These are phyloP conservation scores for Plasmodium berghei DNA, from an alignment of 169 alveolate genomes.

Conservation along the genomic window DNA sequence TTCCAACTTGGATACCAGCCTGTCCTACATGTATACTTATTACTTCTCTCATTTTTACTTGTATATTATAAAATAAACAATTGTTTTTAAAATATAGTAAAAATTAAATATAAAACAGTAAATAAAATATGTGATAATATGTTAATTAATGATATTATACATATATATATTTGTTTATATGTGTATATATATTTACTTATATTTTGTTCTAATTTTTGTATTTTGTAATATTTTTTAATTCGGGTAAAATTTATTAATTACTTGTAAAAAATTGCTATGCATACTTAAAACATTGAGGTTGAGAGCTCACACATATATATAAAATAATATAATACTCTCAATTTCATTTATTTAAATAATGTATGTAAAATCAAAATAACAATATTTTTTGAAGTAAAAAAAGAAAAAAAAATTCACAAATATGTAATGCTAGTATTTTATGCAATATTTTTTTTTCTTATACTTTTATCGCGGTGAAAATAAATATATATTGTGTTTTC, in stretches of 20 bases:
- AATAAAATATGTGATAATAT: constrained; percentile 8
- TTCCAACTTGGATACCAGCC: constrained; percentile 99
- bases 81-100: constrained; percentile 37
- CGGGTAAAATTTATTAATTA: constrained; percentile 4
- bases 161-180: constrained; percentile 16
- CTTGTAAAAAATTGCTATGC: constrained; percentile 26
- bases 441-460: constrained; percentile 13
- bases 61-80: constrained; percentile 29
- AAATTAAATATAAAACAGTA: constrained; percentile 29
- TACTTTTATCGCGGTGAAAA: constrained; percentile 4
- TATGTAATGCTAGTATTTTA: constrained; percentile 12
- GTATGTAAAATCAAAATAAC: constrained; percentile 14
- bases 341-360: background rate
- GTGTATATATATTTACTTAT: constrained; percentile 20
- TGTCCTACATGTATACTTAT: constrained; percentile 99
- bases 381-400: constrained; percentile 26
- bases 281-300: constrained; percentile 18
- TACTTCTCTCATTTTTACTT: constrained; percentile 80
- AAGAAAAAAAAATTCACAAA: constrained; percentile 46
- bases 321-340: constrained; percentile 3
- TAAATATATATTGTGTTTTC: constrained; percentile 13
- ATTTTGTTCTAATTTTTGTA: constrained; percentile 10
- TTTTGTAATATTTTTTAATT: background rate
- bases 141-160: constrained; percentile 24
- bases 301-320: constrained; percentile 22